phyloP scores from a whole-genome alignment of 1,284 basidiomycete species.

The Melampsora larici-populina region DNA sequence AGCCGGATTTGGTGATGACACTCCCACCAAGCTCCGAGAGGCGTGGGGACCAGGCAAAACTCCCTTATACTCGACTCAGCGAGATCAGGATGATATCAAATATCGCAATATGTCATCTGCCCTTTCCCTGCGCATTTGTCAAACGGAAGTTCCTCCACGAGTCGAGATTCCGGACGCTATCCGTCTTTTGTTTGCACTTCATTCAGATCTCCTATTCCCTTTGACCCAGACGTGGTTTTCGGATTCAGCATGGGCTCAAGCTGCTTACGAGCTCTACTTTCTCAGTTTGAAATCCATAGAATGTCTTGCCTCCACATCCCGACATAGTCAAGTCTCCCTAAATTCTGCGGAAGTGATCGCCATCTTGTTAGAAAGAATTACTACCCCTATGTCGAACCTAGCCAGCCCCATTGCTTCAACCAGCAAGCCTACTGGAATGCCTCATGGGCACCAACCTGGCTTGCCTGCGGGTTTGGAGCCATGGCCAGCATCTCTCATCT shows the following conservation, averaged over 20 bases:
- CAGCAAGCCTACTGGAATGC: background rate
- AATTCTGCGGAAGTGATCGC: conserved; percentile 35
- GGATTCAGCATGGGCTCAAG: conserved; percentile 2
- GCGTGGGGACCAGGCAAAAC: background rate
- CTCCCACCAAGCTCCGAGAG: background rate
- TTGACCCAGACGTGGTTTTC: background rate
- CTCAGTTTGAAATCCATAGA: conserved; percentile 39
- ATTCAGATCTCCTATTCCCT: conserved; percentile 21
- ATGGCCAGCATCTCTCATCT: conserved; percentile 8
- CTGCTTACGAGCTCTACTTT: conserved; percentile 28
- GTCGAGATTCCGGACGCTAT: conserved; percentile 41
- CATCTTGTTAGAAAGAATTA: conserved; percentile 27
- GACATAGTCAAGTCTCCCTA: conserved; percentile 38
- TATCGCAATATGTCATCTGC: conserved; percentile 29
- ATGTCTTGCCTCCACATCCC: conserved; percentile 24
- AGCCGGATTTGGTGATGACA: background rate
- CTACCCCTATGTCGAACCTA: background rate
- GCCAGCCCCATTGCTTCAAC: background rate
- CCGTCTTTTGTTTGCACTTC: conserved; percentile 28
- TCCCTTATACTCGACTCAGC: background rate
- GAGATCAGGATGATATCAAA: conserved; percentile 2
- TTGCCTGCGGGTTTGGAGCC: conserved; percentile 36
- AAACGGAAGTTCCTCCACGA: conserved; percentile 7
- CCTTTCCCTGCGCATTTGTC: conserved; percentile 14
- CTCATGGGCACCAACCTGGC: background rate